phyloP scores from a whole-genome alignment of 1,284 basidiomycete species.

The Sparassis latifolia region DNA sequence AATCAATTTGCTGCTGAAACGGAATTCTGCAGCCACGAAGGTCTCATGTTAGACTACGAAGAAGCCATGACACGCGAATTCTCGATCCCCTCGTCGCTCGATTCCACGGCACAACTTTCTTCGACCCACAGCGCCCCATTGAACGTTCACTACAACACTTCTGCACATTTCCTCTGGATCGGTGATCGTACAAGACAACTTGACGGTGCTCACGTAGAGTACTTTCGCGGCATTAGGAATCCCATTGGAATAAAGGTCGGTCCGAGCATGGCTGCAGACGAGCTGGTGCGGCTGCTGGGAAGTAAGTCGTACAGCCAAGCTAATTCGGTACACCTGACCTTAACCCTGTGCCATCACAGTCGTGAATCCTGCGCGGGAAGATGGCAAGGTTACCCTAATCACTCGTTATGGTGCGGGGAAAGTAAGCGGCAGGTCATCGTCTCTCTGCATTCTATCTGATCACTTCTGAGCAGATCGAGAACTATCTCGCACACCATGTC shows the following conservation, averaged over 20 bases:
- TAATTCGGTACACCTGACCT: not conserved
- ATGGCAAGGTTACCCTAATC: constrained; percentile 85
- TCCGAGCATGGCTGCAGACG: constrained; percentile 76
- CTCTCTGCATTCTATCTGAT: not conserved
- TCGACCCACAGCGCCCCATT: constrained; percentile 3
- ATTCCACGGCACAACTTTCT: constrained; percentile 12
- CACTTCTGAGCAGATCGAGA: constrained; percentile 50
- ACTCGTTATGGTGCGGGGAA: constrained; percentile 90
- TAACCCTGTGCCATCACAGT: constrained; percentile 36
- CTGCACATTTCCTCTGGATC: constrained; percentile 95
- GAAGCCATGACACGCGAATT: constrained; percentile 81
- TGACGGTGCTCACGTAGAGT: constrained; percentile 92
- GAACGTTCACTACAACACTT: constrained; percentile 75
- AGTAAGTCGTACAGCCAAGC: constrained; percentile 39
- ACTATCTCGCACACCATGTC: constrained; percentile 79
- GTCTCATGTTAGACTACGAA: constrained; percentile 91
- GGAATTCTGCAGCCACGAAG: constrained; percentile 68
- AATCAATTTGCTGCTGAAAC: not conserved
- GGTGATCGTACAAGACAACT: constrained; percentile 95
- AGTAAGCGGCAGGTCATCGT: constrained; percentile 30
- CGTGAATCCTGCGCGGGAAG: constrained; percentile 81
- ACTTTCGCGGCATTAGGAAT: constrained; percentile 91
- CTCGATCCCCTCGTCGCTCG: constrained; percentile 27
- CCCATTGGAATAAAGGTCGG: constrained; percentile 97
- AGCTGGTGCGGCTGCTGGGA: constrained; percentile 77